These are phyloP conservation scores for Apiotrichum siamense DNA, from an alignment of 1,284 basidiomycete species.

Conservation along the genomic window DNA sequence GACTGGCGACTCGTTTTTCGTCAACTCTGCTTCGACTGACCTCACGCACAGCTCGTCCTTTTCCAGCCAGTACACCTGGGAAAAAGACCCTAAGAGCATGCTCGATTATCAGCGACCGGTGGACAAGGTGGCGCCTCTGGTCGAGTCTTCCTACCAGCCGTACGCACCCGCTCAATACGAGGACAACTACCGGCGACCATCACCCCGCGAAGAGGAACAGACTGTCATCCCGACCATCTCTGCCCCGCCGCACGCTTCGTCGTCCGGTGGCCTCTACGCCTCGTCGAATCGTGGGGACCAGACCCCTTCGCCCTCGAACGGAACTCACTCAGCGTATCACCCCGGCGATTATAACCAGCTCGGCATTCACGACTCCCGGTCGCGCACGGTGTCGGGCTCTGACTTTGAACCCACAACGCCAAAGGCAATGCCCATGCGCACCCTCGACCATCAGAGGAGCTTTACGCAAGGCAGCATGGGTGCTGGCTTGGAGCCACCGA, in stretches of 20 bases:
- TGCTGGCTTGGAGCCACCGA: not conserved
- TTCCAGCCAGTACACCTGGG: not conserved
- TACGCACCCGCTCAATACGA: not conserved
- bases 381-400: not conserved
- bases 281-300: no score
- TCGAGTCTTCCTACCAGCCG: not conserved
- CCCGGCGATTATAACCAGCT: no score
- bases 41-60: not conserved
- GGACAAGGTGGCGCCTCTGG: not conserved
- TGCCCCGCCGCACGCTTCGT: no score
- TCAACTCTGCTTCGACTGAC: not conserved
- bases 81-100: not conserved
- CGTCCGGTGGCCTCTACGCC: no score
- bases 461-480: not conserved
- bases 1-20: conserved; percentile 4
- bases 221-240: no score
- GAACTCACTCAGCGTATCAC: no score
- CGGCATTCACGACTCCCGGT: not conserved
- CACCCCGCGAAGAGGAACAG: not conserved
- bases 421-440: not conserved
- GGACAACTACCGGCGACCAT: not conserved
- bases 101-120: not conserved
- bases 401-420: conserved; percentile 1
- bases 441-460: not conserved
- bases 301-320: no score